Base-by-base conservation (phyloP, 1,139 yeast species). In the Zygosaccharomyces sapae region DNA sequence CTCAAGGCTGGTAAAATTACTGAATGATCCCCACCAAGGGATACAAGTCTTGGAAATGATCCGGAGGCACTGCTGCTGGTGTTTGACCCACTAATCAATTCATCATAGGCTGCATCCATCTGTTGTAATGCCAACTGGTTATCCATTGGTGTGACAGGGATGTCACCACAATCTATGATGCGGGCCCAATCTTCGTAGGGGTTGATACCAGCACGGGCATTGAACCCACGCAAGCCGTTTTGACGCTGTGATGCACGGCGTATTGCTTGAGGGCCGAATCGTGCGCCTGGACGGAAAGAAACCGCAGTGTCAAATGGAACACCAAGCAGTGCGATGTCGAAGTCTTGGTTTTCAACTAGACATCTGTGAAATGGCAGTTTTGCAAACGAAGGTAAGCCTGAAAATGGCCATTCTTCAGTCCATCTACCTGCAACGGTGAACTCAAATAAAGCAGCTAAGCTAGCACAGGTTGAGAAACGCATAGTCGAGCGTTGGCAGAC, bases 21-120 rank as follows among this genome's bases (percentile, higher is more conserved):
- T 1, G 88, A 80, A 65, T 85, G 94, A 62, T 85, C 94, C 38
- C 92, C 94, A 10, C 94, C 94, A 38, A 85, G 70, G 0, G 85
- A 82, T 30, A 85, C 75, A 39, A 80, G 73, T 49, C 86, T 70
- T 10, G 90, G 90, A 13, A 33, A 24, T 24, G 52, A 7, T 5
- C 7, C 8, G 9, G 25, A 6, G 8, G 8, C 2, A 22, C 25
- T 5, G 44, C 20, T 24, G 52, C 51, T 53, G 52, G 52, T 43
- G 9, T 61, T 48, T 58, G 48, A 60, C 56, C 54, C 70, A 27
- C 64, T 55, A 39, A 81, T 57, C 51, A 84, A 69, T 57, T 81
- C 86, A 48, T 74, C 78, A 64, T 81, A 84, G 0, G 81, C 94
- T 57, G 71, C 67, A 6, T 80, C 75, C 92, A 85, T 84, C 65